Evolutionary conservation across 1,284 basidiomycete genomes (phyloP).

Genomic region (Rhodotorula sp.): DNA sequence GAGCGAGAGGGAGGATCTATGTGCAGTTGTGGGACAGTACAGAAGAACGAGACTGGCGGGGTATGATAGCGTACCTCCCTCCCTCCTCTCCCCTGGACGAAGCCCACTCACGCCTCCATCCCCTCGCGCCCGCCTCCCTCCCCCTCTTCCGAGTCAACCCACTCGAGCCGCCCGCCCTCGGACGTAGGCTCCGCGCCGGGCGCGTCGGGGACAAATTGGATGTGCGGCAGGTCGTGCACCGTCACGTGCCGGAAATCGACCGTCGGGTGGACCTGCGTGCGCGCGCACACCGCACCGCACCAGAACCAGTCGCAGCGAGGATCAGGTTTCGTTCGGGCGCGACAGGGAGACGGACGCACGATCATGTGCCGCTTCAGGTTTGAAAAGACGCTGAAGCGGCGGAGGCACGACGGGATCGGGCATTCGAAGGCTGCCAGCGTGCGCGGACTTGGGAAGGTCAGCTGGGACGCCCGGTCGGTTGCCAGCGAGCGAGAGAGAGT

Average conservation of each 20-base stretch:
- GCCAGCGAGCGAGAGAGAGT: neutral
- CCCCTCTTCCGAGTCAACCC: slow-evolving; percentile 13
- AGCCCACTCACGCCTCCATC: neutral
- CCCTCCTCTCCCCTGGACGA: neutral
- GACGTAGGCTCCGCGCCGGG: neutral
- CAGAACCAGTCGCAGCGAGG: no score
- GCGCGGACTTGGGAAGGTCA: neutral
- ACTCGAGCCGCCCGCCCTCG: slow-evolving; percentile 22
- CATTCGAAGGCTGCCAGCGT: slow-evolving; percentile 29
- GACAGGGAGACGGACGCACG: neutral
- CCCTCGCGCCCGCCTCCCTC: no score
- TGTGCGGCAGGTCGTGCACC: slow-evolving; percentile 31
- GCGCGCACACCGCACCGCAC: no score
- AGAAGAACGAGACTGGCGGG: neutral
- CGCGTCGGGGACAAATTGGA: slow-evolving; percentile 22
- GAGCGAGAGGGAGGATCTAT: neutral
- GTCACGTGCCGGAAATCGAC: slow-evolving; percentile 36
- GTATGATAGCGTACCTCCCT: neutral
- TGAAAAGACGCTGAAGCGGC: slow-evolving; percentile 32
- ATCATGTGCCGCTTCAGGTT: slow-evolving; percentile 43
- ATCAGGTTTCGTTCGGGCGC: no score
- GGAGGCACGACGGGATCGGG: slow-evolving; percentile 30
- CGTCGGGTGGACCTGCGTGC: slow-evolving; percentile 30
- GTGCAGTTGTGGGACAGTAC: no score
- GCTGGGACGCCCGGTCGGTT: no score